phyloP scores from a whole-genome alignment of 352 stramenopile species.

The Peronospora belbahrii region DNA sequence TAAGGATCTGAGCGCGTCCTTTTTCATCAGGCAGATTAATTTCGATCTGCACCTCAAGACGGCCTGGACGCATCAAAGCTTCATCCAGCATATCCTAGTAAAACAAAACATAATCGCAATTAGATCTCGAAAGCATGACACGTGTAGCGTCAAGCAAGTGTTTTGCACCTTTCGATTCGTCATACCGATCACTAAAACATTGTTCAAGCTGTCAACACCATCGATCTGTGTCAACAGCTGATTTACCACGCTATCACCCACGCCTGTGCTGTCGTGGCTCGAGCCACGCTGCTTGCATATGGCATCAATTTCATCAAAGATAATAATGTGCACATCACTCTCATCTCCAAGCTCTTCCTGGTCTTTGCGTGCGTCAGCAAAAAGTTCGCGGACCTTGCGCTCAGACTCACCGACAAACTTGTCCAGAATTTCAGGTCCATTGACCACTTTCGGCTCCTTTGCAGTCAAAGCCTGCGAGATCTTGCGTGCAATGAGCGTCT shows the following conservation, averaged over 20 bases:
- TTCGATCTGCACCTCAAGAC: conserved; percentile 99
- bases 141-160: neutral
- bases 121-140: neutral
- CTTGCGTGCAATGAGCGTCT: conserved; percentile 96
- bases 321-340: conserved; percentile 99
- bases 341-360: conserved; percentile 91
- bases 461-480: conserved; percentile 96
- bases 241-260: conserved; percentile 98
- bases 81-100: conserved; percentile 90
- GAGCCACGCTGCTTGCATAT: conserved; percentile 97
- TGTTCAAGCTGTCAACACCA: conserved; percentile 98
- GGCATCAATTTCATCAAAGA: conserved; percentile 99
- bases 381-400: conserved; percentile 98
- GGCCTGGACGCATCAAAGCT: conserved; percentile 95
- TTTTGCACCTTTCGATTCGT: conserved; percentile 95
- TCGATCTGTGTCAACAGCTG: conserved; percentile 99
- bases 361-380: conserved; percentile 89
- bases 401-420: conserved; percentile 99
- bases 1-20: conserved; percentile 95
- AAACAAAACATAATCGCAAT: conserved; percentile 2
- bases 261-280: conserved; percentile 90
- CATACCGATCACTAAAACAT: conserved; percentile 99
- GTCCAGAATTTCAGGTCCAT: conserved; percentile 98
- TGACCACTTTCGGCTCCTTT: conserved; percentile 95
- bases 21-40: conserved; percentile 96